Base-by-base conservation (phyloP, 495 filamentous ascomycete species). In the Penicillium paradoxum region DNA sequence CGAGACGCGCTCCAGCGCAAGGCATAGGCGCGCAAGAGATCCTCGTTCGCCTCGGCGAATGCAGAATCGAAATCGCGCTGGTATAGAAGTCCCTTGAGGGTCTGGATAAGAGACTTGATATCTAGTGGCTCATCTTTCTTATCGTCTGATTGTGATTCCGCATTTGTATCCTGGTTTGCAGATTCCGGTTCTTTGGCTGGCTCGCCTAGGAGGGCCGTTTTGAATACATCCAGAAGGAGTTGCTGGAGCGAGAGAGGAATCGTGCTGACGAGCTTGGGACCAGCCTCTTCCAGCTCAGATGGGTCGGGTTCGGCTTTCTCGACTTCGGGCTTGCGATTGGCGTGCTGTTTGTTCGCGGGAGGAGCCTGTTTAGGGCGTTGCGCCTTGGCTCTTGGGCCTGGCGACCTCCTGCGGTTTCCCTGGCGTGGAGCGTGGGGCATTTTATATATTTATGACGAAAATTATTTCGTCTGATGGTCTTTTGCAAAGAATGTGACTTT, bases 1-100 rank as follows among this genome's bases (percentile, higher is more conserved):
- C 93, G 69, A 30, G 83, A 80, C 10, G 92, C 85, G 64, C 89
- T 95, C 89, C 89, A 98, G 48, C 93, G 75, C 53, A 88, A 77
- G 4, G 89, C 87, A 73, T 98, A 98, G 5, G 86, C 90, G 36
- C 84, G 76, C 17, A 95, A 74, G 34, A 83, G 73, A 39, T 84
- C 82, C 33, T 82, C 73, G 27, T 67, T 65, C 0, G 83, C 87
- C 18, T 74, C 72, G 3, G 71, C 63, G 67, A 98, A 98, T 0
- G 92, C 92, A 6, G 72, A 71, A 25, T 77, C 72, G 67, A 96
- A 97, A 62, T 97, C 87, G 18, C 93, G 79, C 56, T 89, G 83
- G 64, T 85, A 97, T 1, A 97, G 75, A 51, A 91, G 86, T 6
- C 79, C 70, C 64, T 97, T 98, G 21, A 97, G 79, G 17, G 80